Base-by-base conservation (phyloP, 768 basidiomycete species). In the Russula abietina region DNA sequence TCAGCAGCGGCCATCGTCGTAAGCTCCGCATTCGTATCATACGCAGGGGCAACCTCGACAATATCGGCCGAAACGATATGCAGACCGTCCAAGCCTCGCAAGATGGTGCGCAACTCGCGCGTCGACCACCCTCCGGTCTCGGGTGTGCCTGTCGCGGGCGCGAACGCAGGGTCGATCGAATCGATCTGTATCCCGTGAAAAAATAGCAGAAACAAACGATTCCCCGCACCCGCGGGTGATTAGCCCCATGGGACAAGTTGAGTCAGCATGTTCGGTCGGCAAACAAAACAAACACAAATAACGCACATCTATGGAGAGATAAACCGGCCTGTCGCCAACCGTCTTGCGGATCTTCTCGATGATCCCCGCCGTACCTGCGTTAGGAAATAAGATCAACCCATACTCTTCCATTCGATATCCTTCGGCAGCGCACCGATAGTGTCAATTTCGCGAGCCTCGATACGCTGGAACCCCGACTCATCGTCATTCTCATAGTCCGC, bases 91-190 rank as follows among this genome's bases (percentile, higher is more conserved):
- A 93, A 74, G 22, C 90, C 89, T 53, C 89, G 78, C 61, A 92
- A 73, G 69, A 92, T 88, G 8, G 85, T 83, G 54, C 88, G 84
- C 55, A 91, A 75, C 73, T 93, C 90, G 61, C 91, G 85, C 8
- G 89, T 90, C 4, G 89, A 87, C 90, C 89, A 91, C 11, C 83
- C 89, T 0, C 89, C 90, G 0, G 89, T 87, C 73, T 92, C 91
- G 0, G 90, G 91, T 0, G 91, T 92, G 4, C 90, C 90, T 0
- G 90, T 90, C 0, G 89, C 89, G 30, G 89, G 90, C 2, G 89
- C 90, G 65, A 90, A 88, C 17, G 84, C 85, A 22, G 89, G 90
- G 73, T 91, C 89, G 65, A 89, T 87, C 49, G 85, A 85, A 70
- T 89, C 87, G 65, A 89, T 89, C 86, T 88, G 39, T 22, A n/a